phyloP scores from a whole-genome alignment of 768 basidiomycete genomes.

The Boletus eberwhitei region DNA sequence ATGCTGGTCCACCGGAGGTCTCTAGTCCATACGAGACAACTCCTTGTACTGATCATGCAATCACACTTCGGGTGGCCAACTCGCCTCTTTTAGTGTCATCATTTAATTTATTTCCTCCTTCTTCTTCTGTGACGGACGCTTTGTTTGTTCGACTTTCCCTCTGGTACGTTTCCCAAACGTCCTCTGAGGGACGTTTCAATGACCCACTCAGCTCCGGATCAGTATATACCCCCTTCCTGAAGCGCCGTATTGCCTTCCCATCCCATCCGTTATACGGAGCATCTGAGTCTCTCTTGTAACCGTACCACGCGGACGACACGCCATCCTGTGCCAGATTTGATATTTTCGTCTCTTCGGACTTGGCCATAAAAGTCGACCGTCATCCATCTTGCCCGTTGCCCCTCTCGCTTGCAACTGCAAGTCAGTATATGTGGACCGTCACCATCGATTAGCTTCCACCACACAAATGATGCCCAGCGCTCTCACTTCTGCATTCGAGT shows the following conservation, averaged over 20 bases:
- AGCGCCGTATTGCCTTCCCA: slow-evolving; percentile 16
- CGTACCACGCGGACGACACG: slow-evolving; percentile 30
- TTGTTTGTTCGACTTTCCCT: slow-evolving; percentile 27
- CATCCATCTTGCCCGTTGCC: slow-evolving; percentile 32
- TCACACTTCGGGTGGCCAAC: slow-evolving; percentile 28
- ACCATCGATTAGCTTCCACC: slow-evolving; percentile 6
- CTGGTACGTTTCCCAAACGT: slow-evolving; percentile 27
- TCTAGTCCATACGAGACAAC: slow-evolving; percentile 20
- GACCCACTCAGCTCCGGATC: slow-evolving; percentile 31
- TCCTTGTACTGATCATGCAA: slow-evolving; percentile 20
- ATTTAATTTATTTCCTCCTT: slow-evolving; percentile 29
- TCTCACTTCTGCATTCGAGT: slow-evolving; percentile 18
- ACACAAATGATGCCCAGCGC: slow-evolving; percentile 17
- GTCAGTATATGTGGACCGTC: slow-evolving; percentile 22
- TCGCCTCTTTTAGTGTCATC: slow-evolving; percentile 29
- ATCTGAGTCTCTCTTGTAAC: slow-evolving; percentile 11
- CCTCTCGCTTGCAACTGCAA: slow-evolving; percentile 27
- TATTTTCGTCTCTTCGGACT: slow-evolving; percentile 20
- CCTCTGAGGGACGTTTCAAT: slow-evolving; percentile 22
- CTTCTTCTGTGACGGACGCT: slow-evolving; percentile 30
- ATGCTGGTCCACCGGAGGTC: slow-evolving; percentile 21
- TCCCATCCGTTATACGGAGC: slow-evolving; percentile 19
- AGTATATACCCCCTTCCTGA: slow-evolving; percentile 26
- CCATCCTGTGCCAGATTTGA: slow-evolving; percentile 33
- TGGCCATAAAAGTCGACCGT: slow-evolving; percentile 24